Base-by-base conservation (phyloP, 75 land plant species). In the Ceratopteris richardii region DNA sequence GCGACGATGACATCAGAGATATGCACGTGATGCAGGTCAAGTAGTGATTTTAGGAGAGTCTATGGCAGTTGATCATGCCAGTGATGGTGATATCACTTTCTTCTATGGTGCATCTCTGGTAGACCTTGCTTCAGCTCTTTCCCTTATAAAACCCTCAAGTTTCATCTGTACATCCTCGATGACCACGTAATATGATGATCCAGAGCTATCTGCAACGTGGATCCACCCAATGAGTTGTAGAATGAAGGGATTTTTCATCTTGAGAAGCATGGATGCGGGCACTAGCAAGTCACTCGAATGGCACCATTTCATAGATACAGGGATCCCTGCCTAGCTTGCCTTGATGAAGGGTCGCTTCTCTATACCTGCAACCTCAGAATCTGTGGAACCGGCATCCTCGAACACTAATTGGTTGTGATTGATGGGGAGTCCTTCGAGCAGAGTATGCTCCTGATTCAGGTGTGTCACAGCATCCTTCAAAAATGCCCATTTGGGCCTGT, bases 201-300 rank as follows among this genome's bases (percentile, higher is more conserved):
- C 28, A 1, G 2, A 1, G 27, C 14, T 24, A 24, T 52, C 54
- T 19, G 24, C 25, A 3, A 24, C 28, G 28, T 23, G 28, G 2
- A 28, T 19, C 54, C 54, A 52, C 29, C 54, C 54, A 23, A 52
- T 23, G 12, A 52, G 28, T 28, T 52, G 54, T 23, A 52, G 14
- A 1, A 52, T 26, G 28, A 52, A 52, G 28, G 54, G 54, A 23
- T 26, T 52, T 26, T 28, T 18, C 54, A 52, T 26, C 16, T 28
- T 52, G 50, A n/a, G 12, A 2, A 52, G 54, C 25, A 52, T 4
- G 29, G 54, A 23, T 3, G 37, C 54, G 5, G 3, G 54, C 54
- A 4, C 29, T 21, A 25, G 9, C 28, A 52, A 52, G 3, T 18
- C 24, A 24, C 16, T 18, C 7, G 13, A 19, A 46, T 4, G 21